Conservation (phyloP, 2,329 filamentous ascomycete genomes). For the Celoporthe dispersa region DNA sequence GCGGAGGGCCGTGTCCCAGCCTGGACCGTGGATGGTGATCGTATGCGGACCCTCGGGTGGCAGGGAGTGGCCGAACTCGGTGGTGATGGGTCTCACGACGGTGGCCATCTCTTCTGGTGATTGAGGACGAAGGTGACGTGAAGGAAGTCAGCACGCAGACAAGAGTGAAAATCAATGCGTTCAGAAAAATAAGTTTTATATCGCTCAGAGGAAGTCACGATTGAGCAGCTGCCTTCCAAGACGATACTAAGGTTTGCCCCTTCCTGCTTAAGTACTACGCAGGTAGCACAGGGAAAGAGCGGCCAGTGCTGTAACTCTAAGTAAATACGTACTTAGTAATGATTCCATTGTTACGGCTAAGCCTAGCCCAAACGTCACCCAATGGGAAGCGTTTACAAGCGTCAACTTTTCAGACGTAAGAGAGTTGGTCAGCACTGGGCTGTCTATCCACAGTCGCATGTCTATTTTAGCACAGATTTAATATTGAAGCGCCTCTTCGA, state of each 20-base stretch:
- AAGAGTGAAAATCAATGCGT: background rate
- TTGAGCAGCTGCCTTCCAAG: background rate
- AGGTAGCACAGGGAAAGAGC: background rate
- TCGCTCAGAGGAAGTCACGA: too few species aligned
- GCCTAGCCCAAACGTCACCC: background rate
- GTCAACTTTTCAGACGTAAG: background rate
- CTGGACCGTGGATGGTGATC: slow-evolving; percentile 50
- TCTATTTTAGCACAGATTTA: background rate
- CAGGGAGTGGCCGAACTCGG: slow-evolving; percentile 48
- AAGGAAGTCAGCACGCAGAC: background rate
- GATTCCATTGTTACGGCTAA: slow-evolving; percentile 3
- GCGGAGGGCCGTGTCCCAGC: slow-evolving; percentile 46
- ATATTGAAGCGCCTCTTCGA: background rate
- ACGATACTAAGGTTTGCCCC: background rate
- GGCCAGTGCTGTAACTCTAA: background rate
- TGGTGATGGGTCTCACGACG: slow-evolving; percentile 34
- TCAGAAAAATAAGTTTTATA: background rate
- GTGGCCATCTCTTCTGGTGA: background rate
- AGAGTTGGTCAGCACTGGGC: background rate
- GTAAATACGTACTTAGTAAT: background rate
- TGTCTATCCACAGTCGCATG: background rate
- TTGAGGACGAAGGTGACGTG: too few species aligned
- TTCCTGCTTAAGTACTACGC: background rate
- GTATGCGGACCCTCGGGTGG: slow-evolving; percentile 53
- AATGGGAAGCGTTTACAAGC: background rate